phyloP scores from a whole-genome alignment of 179 eudicot genomes.

The Beta corolliflora region DNA sequence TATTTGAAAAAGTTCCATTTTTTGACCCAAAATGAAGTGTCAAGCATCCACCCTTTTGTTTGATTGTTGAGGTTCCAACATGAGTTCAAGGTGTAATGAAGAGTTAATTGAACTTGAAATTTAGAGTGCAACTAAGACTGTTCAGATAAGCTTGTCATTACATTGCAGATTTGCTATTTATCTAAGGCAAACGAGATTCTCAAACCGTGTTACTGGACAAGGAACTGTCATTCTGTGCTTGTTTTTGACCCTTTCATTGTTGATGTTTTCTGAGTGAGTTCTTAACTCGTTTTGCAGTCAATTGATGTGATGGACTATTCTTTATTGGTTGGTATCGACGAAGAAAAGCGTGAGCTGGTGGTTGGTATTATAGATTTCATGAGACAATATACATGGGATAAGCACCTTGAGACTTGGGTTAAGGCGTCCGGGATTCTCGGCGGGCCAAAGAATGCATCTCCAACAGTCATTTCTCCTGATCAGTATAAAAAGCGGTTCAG shows the following conservation, averaged over 20 bases:
- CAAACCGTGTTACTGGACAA: too few relatives aligned
- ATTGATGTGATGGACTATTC: constrained; percentile 95
- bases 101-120: too few relatives aligned
- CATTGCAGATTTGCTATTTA: too few relatives aligned
- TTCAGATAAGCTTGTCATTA: too few relatives aligned
- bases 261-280: not conserved
- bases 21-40: too few relatives aligned
- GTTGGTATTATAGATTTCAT: constrained; percentile 90
- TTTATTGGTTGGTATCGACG: constrained; percentile 79
- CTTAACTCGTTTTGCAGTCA: constrained; percentile 43
- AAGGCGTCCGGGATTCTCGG: constrained; percentile 92
- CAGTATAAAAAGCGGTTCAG: constrained; percentile 90
- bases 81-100: too few relatives aligned
- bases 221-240: not conserved
- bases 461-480: constrained; percentile 86
- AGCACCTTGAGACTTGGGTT: constrained; percentile 95
- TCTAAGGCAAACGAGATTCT: too few relatives aligned
- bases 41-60: too few relatives aligned
- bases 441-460: constrained; percentile 74
- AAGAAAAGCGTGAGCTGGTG: constrained; percentile 79
- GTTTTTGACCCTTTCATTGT: not conserved
- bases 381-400: constrained; percentile 98
- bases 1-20: too few relatives aligned
- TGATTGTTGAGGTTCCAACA: too few relatives aligned
- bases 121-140: too few relatives aligned